Base-by-base conservation (phyloP, 129 eudicot genomes). In the Flaveria bidentis region DNA sequence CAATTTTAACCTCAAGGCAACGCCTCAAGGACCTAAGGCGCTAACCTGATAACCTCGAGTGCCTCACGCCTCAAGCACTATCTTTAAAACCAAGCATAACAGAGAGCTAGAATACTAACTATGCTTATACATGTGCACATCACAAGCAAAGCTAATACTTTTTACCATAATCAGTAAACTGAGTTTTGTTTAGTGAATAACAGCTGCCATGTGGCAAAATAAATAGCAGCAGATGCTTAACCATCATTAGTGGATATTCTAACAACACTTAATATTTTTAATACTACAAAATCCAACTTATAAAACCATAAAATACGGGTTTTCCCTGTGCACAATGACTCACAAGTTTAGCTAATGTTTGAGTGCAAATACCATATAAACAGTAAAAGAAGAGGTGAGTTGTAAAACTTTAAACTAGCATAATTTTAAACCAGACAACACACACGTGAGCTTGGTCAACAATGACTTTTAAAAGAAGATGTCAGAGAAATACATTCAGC, bases 131-230 rank as follows among this genome's bases (percentile, higher is more conserved):
- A 41, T n/a, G 71, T 33, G 30, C 51, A 18, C 22, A 67, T 67
- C 52, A 39, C 18, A 16, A n/a, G 52, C 51, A 12, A 67, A 44
- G 25, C 13, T 67, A 41, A 39, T 67, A 52, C 14, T 41, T 36
- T 39, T 17, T 36, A 67, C 69, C 69, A 64, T 33, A 33, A 33
- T 16, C 71, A 18, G 71, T 66, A 47, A 50, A 50, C 28, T 50
- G 49, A 30, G 9, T 52, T 52, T 55, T 18, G 25, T 55, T 41
- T n/a, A 51, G 46, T 39, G 52, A 28, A 56, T 71, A 26, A 6
- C 7, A 20, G 22, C 4, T 6, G 28, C 18, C 30, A 30, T 7
- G 17, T 13, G 44, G 4, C 60, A 49, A 15, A 9, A 72, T 36
- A 72, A 55, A 33, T 39, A n/a, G 18, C 66, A 36, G 66, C 17